Evolutionary conservation across 2,329 filamentous ascomycete species (phyloP), one percentile per base, ranked within the genome.

Genomic region (Metarhizium album): DNA sequence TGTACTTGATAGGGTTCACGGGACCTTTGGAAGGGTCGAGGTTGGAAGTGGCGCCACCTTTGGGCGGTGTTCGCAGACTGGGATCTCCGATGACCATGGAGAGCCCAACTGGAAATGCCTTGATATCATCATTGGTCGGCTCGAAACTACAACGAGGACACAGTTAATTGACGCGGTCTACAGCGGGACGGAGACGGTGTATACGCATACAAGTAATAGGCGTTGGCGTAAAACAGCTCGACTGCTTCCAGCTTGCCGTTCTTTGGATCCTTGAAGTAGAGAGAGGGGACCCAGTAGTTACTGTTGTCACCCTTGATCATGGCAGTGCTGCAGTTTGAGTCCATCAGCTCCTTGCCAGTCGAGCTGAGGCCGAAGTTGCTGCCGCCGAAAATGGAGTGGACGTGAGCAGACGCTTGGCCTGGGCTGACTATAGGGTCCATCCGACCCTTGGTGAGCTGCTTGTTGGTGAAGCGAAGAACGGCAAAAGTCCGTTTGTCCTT

Each of bases 241-340:
- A 90, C 86, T 35, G 76, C 74, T 64, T 83, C 78, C 57, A 87
- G 80, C 48, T 74, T 75, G 46, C 78, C 78, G 56, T 82, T 79
- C 57, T 76, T 69, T 59, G 80, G 74, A 56, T 85, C 77, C 57
- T 74, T 70, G 67, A 84, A 89, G 68, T 83, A 90, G 2, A 90
- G 69, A 27, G 74, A 72, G 1, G 87, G 86, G 51, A 83, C 81
- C 87, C 87, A 90, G 72, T 91, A 90, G 66, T 84, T 84, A 58
- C 79, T 85, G 62, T 80, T 74, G 67, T 90, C 86, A 50, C 78
- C 79, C 59, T 75, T 80, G 62, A 87, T 74, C 54, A 76, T 74
- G 64, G 86, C 84, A 33, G 83, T 87, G 46, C 81, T 86, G 73
- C 87, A 91, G 24, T 76, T 74, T 31, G 84, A 87, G 50, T 74